phyloP scores from a whole-genome alignment of 2,329 filamentous ascomycete species.

The Diaporthe sp. region DNA sequence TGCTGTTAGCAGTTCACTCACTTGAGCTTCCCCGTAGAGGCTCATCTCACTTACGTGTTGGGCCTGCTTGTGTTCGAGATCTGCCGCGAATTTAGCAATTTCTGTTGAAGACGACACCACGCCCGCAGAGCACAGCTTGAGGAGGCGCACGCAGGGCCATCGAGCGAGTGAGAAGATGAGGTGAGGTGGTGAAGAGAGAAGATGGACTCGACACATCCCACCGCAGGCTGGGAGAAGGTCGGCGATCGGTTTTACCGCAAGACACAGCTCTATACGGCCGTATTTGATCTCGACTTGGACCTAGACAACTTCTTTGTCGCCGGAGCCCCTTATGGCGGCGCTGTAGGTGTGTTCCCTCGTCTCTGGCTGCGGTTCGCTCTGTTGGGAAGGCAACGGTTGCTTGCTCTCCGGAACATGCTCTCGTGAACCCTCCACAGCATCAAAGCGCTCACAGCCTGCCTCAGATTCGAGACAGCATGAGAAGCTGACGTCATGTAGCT shows the following conservation, averaged over 20 bases:
- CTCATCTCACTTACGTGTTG: neutral
- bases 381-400: neutral
- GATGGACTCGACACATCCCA: constrained; percentile 75
- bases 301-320: constrained; percentile 94
- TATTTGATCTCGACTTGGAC: constrained; percentile 94
- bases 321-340: constrained; percentile 93
- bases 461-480: neutral
- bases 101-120: neutral
- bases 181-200: constrained; percentile 50
- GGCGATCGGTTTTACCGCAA: constrained; percentile 97
- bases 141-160: neutral
- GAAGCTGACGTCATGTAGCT: constrained; percentile 66
- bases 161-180: constrained; percentile 19
- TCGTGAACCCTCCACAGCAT: neutral
- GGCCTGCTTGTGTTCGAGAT: neutral
- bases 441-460: neutral
- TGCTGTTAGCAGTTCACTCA: neutral
- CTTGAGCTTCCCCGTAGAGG: neutral
- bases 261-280: constrained; percentile 89
- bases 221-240: constrained; percentile 93
- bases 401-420: neutral
- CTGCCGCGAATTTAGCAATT: neutral
- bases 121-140: neutral
- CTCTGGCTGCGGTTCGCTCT: neutral
- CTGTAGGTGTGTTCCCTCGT: constrained; percentile 78